These are phyloP conservation scores for Nannizziopsis arthrosporioides DNA, from an alignment of 2,329 filamentous ascomycete genomes.

Conservation along the genomic window DNA sequence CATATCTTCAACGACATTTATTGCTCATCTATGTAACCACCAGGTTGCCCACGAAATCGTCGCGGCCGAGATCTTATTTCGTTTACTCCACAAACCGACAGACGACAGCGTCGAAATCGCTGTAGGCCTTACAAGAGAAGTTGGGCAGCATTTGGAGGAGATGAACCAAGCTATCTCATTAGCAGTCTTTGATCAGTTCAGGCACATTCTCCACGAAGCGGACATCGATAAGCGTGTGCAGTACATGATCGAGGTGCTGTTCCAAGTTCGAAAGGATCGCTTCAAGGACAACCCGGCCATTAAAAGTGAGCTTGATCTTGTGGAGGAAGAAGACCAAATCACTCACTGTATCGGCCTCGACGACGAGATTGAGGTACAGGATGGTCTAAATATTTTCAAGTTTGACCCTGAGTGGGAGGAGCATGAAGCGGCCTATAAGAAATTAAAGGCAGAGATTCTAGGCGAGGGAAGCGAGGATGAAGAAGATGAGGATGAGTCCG, in stretches of 20 bases:
- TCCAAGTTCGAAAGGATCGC: slow-evolving; percentile 89
- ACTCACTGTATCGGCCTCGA: slow-evolving; percentile 77
- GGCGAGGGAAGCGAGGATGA: slow-evolving; percentile 79
- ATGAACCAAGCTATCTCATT: slow-evolving; percentile 83
- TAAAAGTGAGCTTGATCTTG: slow-evolving; percentile 83
- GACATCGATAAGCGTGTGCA: slow-evolving; percentile 97
- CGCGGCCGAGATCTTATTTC: slow-evolving; percentile 78
- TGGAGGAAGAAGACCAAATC: slow-evolving; percentile 97
- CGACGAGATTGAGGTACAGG: slow-evolving; percentile 72
- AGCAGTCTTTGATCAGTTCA: slow-evolving; percentile 89
- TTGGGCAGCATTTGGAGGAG: slow-evolving; percentile 87
- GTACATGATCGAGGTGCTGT: slow-evolving; percentile 97
- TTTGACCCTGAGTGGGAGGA: slow-evolving; percentile 81
- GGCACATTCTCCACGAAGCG: slow-evolving; percentile 88
- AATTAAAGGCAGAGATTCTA: slow-evolving; percentile 82
- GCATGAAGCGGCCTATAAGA: slow-evolving; percentile 81
- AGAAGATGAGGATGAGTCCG: slow-evolving; percentile 51
- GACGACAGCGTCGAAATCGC: slow-evolving; percentile 98
- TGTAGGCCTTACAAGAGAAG: slow-evolving; percentile 81
- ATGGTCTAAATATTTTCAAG: slow-evolving; percentile 90
- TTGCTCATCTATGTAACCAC: slow-evolving; percentile 90
- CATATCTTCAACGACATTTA: slow-evolving; percentile 81
- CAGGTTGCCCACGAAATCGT: slow-evolving; percentile 92
- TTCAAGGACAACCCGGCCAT: slow-evolving; percentile 91
- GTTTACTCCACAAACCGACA: slow-evolving; percentile 89